Conservation (phyloP, 768 basidiomycete species). For the Boletus vinaceobasis region DNA sequence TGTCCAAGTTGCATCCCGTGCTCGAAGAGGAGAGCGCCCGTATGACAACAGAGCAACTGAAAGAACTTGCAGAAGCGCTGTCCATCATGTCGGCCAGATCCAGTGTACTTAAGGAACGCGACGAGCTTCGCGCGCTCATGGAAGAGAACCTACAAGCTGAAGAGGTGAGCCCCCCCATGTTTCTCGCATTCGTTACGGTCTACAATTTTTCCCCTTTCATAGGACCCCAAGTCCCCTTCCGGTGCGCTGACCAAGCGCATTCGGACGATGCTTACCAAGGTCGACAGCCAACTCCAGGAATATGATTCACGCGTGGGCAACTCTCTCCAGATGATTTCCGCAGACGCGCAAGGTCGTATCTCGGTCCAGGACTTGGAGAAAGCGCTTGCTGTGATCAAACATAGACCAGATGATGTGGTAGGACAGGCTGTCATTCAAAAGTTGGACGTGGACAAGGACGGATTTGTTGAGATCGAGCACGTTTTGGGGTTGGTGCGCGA, state of each 20-base stretch:
- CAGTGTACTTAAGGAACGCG: conserved; percentile 92
- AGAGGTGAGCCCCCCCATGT: conserved; percentile 48
- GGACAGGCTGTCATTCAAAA: conserved; percentile 87
- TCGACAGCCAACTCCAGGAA: conserved; percentile 86
- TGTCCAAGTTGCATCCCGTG: conserved; percentile 59
- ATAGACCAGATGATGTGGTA: conserved; percentile 86
- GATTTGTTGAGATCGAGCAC: conserved; percentile 93
- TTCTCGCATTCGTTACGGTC: background rate
- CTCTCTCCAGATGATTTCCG: conserved; percentile 82
- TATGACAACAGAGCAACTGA: conserved; percentile 95
- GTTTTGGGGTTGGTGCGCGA: conserved; percentile 86
- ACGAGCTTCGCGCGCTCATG: conserved; percentile 88
- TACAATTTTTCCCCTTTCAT: background rate
- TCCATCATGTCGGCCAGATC: conserved; percentile 90
- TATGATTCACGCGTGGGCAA: conserved; percentile 87
- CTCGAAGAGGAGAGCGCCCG: conserved; percentile 68
- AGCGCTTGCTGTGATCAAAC: conserved; percentile 90
- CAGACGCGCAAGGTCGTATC: conserved; percentile 84
- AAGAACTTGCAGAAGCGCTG: conserved; percentile 89
- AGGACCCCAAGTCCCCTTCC: conserved; percentile 78
- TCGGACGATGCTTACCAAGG: conserved; percentile 91
- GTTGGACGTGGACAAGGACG: conserved; percentile 93
- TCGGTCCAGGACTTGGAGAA: conserved; percentile 85
- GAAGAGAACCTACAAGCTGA: conserved; percentile 89
- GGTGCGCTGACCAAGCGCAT: conserved; percentile 94